These are phyloP conservation scores for Syncephalastrum monosporum DNA, from an alignment of 371 early-diverging fungal species.

Conservation along the genomic window DNA sequence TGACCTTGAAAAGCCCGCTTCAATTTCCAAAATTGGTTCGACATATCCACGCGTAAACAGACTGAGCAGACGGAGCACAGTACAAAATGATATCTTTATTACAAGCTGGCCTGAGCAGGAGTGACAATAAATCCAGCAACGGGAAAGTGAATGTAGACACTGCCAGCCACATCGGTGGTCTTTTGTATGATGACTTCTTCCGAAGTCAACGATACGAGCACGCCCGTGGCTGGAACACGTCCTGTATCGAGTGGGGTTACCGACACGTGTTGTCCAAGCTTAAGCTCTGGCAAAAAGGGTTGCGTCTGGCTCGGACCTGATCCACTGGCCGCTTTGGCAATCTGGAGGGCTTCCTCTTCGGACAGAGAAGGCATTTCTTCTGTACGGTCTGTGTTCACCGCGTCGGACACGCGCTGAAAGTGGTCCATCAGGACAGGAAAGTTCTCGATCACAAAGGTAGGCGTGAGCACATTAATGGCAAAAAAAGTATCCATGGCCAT, in stretches of 20 bases:
- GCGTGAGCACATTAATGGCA: slow-evolving; percentile 8
- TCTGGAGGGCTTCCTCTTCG: slow-evolving; percentile 38
- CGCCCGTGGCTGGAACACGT: slow-evolving; percentile 38
- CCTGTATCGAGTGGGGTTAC: slow-evolving; percentile 52
- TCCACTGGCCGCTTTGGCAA: slow-evolving; percentile 17
- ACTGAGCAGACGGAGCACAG: not conserved
- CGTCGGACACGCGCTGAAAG: slow-evolving; percentile 24
- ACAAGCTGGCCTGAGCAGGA: slow-evolving; percentile 10
- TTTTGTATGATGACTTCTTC: slow-evolving; percentile 34
- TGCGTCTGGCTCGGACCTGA: not conserved
- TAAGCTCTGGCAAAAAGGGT: slow-evolving; percentile 9
- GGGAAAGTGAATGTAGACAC: slow-evolving; percentile 40
- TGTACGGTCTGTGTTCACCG: slow-evolving; percentile 16
- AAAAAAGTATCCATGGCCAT: slow-evolving; percentile 38
- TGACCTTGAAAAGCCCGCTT: too few species aligned
- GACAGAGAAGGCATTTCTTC: slow-evolving; percentile 19
- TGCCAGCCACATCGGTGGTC: slow-evolving; percentile 13
- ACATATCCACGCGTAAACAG: too few species aligned
- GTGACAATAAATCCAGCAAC: slow-evolving; percentile 26
- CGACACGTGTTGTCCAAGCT: slow-evolving; percentile 36
- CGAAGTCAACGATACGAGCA: slow-evolving; percentile 29
- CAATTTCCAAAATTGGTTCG: too few species aligned
- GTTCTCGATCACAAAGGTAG: slow-evolving; percentile 5
- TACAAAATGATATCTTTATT: too few species aligned
- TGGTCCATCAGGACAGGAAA: slow-evolving; percentile 31